Evolutionary conservation across 805 yeast genomes (phyloP), one percentile per base, ranked within the genome.

Genomic region (Wickerhamomyces queroliae): DNA sequence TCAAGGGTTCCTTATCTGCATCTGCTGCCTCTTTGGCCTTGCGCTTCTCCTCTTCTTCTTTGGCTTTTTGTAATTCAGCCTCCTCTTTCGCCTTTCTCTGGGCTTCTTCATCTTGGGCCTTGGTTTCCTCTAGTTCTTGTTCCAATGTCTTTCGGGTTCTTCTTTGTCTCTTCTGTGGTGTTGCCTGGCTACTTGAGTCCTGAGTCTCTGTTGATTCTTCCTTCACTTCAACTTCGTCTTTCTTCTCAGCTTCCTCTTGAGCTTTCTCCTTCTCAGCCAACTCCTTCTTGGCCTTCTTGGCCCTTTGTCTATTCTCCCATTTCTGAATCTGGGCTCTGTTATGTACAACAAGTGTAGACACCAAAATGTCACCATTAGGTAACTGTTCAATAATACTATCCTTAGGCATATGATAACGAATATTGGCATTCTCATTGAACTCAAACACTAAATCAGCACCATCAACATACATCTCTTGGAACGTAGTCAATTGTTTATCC

Each of bases 391-490:
- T 65, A 3, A 91, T 72, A 1, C 95, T 74, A 45, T 87, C 76
- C 47, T 80, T 80, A 0, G 98, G 97, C 1, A 91, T 55, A 42
- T 73, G 63, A 52, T 74, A 91, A 42, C 98, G 71, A 7, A 80
- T 80, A 34, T 80, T 72, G 0, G 93, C 76, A 55, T 80, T 81
- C 50, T 93, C 98, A 21, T 73, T 72, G 62, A 80, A 91, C 59
- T 93, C 99, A 58, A 91, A 80, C 6, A 89, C 80, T 29, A 93
- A 57, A 38, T 86, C 83, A 1, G 95, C 88, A 49, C 77, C 76
- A 27, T 72, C 58, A 18, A 76, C 63, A 50, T 83, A 84, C 55
- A 78, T 73, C 48, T 82, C 90, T 52, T 85, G 95, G 51, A 84
- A 83, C 0, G 89, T 80, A 0, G 93, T 83, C 37, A 85, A 61